phyloP scores from a whole-genome alignment of 345 rosid genomes.

The Gynandropsis gynandra region DNA sequence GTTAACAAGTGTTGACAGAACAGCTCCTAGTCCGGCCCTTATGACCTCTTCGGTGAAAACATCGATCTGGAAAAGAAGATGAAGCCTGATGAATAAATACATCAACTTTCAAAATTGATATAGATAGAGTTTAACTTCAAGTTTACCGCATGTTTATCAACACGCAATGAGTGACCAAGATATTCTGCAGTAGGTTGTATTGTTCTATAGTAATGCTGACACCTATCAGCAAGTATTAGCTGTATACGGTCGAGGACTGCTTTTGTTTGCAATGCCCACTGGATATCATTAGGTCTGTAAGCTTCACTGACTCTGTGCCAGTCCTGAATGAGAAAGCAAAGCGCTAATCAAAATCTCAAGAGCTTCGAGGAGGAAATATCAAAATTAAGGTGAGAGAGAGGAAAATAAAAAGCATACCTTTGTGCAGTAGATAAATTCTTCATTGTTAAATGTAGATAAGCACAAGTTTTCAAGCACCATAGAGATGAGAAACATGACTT shows the following conservation, averaged over 20 bases:
- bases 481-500: conserved; percentile 56
- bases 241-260: conserved; percentile 90
- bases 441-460: conserved; percentile 78
- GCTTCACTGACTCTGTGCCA: conserved; percentile 63
- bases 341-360: background rate
- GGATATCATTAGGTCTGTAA: conserved; percentile 44
- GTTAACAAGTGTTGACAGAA: conserved; percentile 69
- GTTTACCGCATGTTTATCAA: conserved; percentile 75
- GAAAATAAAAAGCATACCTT: conserved; percentile 37
- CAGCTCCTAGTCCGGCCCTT: conserved; percentile 87
- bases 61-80: conserved; percentile 47
- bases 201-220: conserved; percentile 63
- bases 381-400: background rate
- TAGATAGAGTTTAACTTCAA: conserved; percentile 1
- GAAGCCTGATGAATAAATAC: background rate
- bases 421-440: conserved; percentile 74
- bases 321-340: conserved; percentile 47
- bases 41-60: conserved; percentile 90
- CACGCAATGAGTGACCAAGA: conserved; percentile 73
- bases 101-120: conserved; percentile 9
- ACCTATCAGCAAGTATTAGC: conserved; percentile 77
- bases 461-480: conserved; percentile 82
- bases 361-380: background rate
- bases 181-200: conserved; percentile 87
- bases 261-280: conserved; percentile 90